Percentiles rank a stretch among this genome's conserved stretches.
Evolutionary conservation across 2,329 filamentous ascomycete genomes (phyloP).

Genomic region (Ilyonectria mors-panacis): DNA sequence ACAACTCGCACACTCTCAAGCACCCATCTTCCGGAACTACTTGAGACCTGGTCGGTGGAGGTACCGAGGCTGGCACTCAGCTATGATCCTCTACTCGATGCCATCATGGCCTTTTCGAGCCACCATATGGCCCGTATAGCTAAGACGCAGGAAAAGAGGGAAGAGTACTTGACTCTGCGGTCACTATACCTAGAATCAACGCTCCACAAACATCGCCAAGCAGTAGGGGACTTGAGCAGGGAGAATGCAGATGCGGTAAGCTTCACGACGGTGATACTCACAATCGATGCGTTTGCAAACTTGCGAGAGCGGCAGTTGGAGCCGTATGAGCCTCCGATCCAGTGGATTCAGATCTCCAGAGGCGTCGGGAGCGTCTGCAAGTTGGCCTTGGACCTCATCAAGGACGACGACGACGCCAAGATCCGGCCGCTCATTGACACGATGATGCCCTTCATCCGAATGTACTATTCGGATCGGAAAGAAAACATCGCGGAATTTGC

Average conservation of each 20-base stretch:
- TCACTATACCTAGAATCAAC: slow-evolving; percentile 42
- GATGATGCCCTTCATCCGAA: slow-evolving; percentile 19
- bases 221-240: slow-evolving; percentile 29
- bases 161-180: slow-evolving; percentile 29
- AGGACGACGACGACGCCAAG: slow-evolving; percentile 26
- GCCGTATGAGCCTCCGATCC: slow-evolving; percentile 42
- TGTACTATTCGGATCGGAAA: slow-evolving; percentile 1
- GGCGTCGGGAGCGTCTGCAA: slow-evolving; percentile 40
- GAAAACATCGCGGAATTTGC: slow-evolving; percentile 23
- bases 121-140: slow-evolving; percentile 34
- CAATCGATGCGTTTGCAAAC: slow-evolving; percentile 40
- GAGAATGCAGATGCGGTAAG: slow-evolving; percentile 40
- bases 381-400: slow-evolving; percentile 28
- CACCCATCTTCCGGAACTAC: slow-evolving; percentile 31
- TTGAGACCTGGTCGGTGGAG: slow-evolving; percentile 37
- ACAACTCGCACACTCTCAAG: slow-evolving; percentile 40
- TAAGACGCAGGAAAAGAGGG: slow-evolving; percentile 4
- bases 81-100: slow-evolving; percentile 42
- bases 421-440: slow-evolving; percentile 35
- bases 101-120: slow-evolving; percentile 41
- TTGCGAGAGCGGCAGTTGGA: slow-evolving; percentile 36
- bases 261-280: slow-evolving; percentile 42
- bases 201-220: slow-evolving; percentile 35
- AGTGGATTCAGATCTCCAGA: slow-evolving; percentile 45
- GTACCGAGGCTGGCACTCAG: slow-evolving; percentile 40